Percentiles rank a stretch among this genome's conserved stretches.
Evolutionary conservation across 441 rosid genomes (phyloP).

Genomic region (Pelargonium australe): DNA sequence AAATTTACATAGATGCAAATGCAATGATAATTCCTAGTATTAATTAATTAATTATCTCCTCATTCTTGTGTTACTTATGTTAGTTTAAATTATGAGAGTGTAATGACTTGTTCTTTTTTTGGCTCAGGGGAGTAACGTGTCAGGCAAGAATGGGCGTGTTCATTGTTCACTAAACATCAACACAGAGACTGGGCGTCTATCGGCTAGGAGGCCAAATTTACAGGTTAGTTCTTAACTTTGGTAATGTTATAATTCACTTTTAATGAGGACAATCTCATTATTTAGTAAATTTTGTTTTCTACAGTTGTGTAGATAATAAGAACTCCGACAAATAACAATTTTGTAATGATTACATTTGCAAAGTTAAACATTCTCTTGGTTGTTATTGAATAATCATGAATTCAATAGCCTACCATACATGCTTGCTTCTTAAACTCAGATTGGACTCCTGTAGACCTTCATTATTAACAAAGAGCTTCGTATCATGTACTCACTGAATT

Average conservation of each 20-base stretch:
- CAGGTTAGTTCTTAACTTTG: constrained; percentile 43
- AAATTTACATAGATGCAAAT: not conserved
- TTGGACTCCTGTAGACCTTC: not conserved
- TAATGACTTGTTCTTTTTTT: constrained; percentile 11
- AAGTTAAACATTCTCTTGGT: constrained; percentile 2
- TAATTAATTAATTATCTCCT: not conserved
- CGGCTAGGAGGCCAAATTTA: constrained; percentile 94
- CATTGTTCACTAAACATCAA: constrained; percentile 96
- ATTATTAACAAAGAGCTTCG: not conserved
- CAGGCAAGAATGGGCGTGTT: constrained; percentile 78
- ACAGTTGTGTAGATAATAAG: not conserved
- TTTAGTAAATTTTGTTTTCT: not conserved
- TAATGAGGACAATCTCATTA: constrained; percentile 2
- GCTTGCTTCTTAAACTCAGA: not conserved
- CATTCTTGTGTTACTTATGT: constrained; percentile 8
- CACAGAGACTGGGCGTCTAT: constrained; percentile 94
- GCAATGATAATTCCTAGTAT: too few relatives aligned
- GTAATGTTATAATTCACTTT: not conserved
- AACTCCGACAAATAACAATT: not conserved
- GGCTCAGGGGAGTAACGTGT: constrained; percentile 61
- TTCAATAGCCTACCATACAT: not conserved
- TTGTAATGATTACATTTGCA: not conserved
- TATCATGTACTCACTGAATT: not conserved
- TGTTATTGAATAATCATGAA: too few relatives aligned
- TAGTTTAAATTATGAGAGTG: constrained; percentile 9